Conservation (phyloP, 2,329 filamentous ascomycete species). For the Ilyonectria sp. region DNA sequence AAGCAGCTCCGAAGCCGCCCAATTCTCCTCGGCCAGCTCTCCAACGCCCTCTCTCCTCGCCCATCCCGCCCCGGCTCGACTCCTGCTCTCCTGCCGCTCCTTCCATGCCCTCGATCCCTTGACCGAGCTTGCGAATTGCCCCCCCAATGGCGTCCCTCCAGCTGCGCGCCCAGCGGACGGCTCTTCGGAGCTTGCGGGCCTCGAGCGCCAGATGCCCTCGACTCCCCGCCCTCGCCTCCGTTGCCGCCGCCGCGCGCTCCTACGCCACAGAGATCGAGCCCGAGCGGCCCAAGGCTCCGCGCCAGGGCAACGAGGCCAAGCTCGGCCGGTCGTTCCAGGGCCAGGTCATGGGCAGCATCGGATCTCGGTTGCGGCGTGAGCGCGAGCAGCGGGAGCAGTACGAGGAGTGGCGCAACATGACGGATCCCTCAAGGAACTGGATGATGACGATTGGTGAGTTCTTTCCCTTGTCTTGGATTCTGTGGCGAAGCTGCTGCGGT, state of each 20-base stretch:
- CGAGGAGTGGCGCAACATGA: conserved; percentile 58
- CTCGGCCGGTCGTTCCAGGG: conserved; percentile 66
- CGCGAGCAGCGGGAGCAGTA: conserved; percentile 68
- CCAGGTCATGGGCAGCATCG: conserved; percentile 73
- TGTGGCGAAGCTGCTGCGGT: not conserved
- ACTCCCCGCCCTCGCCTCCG: conserved; percentile 30
- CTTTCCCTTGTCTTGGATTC: not conserved
- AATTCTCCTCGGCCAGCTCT: conserved; percentile 13
- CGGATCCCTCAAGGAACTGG: conserved; percentile 62
- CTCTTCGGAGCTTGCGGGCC: conserved; percentile 50
- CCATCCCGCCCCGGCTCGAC: not conserved
- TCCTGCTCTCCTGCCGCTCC: conserved; percentile 1
- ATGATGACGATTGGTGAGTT: conserved; percentile 68
- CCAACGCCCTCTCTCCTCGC: conserved; percentile 8
- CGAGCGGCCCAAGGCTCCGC: conserved; percentile 50
- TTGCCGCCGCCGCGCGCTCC: conserved; percentile 41
- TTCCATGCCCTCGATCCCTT: conserved; percentile 14
- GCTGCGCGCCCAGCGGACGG: conserved; percentile 50
- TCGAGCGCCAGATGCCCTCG: conserved; percentile 31
- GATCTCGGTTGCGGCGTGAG: conserved; percentile 68
- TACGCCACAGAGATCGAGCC: conserved; percentile 57
- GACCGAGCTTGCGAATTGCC: conserved; percentile 29
- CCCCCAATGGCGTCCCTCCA: conserved; percentile 53
- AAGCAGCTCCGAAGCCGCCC: conserved; percentile 32
- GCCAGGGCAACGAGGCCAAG: conserved; percentile 56